Percentiles rank a stretch among this genome's conserved stretches.
These are phyloP conservation scores for Alisma plantagoaquatica DNA, from an alignment of 106 monocot genomes.

Conservation along the genomic window DNA sequence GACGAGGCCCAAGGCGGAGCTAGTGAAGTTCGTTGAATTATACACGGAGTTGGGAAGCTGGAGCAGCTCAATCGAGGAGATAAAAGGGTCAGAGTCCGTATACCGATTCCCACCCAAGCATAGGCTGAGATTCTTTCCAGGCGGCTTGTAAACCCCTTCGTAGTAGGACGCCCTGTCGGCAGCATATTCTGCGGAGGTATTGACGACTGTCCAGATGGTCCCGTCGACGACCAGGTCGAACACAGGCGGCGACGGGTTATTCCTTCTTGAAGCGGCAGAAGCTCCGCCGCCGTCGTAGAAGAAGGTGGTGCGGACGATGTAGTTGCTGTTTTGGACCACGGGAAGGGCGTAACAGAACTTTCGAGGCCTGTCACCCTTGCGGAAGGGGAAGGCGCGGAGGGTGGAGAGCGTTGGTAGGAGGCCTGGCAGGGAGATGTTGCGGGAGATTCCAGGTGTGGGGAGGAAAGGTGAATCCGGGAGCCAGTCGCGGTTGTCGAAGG, in stretches of 20 bases:
- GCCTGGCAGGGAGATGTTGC: too few species aligned
- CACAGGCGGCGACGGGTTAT: too few species aligned
- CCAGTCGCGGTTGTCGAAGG: too few species aligned
- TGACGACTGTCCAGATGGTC: slow-evolving; percentile 53
- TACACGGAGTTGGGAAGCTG: slow-evolving; percentile 46
- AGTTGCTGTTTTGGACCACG: slow-evolving; percentile 23
- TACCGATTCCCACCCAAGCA: slow-evolving; percentile 57
- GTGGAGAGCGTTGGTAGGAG: too few species aligned
- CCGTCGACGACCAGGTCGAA: slow-evolving; percentile 79
- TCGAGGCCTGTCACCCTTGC: too few species aligned
- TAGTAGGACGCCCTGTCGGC: slow-evolving; percentile 41
- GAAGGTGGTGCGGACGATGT: slow-evolving; percentile 75
- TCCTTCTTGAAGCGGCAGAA: too few species aligned
- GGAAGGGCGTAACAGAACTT: slow-evolving; percentile 53
- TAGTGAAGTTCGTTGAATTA: slow-evolving; percentile 47
- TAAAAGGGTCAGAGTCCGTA: slow-evolving; percentile 53
- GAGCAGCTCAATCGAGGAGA: slow-evolving; percentile 50
- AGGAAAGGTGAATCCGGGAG: too few species aligned
- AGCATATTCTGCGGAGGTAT: slow-evolving; percentile 49
- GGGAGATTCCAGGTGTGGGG: too few species aligned
- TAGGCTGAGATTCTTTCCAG: slow-evolving; percentile 40
- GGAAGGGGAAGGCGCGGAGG: too few species aligned
- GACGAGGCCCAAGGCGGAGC: slow-evolving; percentile 53
- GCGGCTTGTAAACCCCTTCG: slow-evolving; percentile 60
- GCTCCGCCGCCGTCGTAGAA: slow-evolving; percentile 38